A percentile compares a stretch with the other conserved stretches of the same genome.
Conservation (phyloP, 331 rosid genomes). For the Quercus tomentella region DNA sequence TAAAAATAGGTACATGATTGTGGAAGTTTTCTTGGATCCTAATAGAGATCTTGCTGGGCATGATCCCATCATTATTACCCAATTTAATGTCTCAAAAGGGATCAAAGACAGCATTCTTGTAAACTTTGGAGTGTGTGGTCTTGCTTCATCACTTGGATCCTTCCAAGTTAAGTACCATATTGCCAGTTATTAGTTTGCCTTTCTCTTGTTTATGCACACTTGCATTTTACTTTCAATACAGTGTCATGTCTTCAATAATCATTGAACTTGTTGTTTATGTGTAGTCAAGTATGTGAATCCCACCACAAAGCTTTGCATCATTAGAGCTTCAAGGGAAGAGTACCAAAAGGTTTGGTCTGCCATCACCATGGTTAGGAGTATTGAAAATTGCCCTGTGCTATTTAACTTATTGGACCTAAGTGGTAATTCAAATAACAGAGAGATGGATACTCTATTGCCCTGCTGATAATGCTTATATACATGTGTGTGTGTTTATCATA, state of each 20-base stretch:
- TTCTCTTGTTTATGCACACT: too few relatives aligned
- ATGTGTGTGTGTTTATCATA: background rate
- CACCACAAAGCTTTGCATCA: constrained; percentile 65
- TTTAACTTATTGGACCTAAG: constrained; percentile 60
- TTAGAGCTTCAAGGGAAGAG: constrained; percentile 67
- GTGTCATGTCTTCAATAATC: background rate
- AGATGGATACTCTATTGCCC: background rate
- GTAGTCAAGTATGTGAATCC: constrained; percentile 77
- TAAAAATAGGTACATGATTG: constrained; percentile 62
- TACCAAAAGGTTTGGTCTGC: constrained; percentile 73
- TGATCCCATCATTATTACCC: constrained; percentile 61
- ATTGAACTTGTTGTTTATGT: constrained; percentile 3
- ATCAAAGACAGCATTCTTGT: constrained; percentile 63
- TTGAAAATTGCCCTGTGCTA: constrained; percentile 53
- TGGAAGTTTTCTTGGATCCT: constrained; percentile 79
- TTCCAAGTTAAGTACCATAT: constrained; percentile 42
- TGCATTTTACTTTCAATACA: background rate
- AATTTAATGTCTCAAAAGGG: constrained; percentile 54
- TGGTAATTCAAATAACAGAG: constrained; percentile 40
- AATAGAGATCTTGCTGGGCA: constrained; percentile 43
- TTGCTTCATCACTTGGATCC: constrained; percentile 69
- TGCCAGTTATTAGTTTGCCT: background rate
- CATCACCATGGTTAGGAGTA: constrained; percentile 64
- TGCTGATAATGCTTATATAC: background rate
- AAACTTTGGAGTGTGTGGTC: constrained; percentile 87